Evolutionary conservation across 192 early-diverging fungal genomes (phyloP), one percentile per base, ranked within the genome.

Genomic region (Backusella sp.): DNA sequence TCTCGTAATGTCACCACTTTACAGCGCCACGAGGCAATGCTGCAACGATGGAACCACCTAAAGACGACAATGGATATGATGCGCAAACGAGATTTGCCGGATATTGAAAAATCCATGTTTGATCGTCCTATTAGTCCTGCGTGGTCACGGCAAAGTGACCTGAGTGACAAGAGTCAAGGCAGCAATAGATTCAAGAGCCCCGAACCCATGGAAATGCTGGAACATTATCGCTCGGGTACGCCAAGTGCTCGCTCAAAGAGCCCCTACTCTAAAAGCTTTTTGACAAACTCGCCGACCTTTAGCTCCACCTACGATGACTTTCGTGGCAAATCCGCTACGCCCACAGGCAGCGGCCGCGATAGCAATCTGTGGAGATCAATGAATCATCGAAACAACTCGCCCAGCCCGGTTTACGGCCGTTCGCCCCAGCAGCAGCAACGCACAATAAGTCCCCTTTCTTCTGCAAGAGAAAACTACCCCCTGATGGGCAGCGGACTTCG

Each of bases 31-130:
- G 82, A 85, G 39, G 66, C 78, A 28, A 87, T 88, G 82, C 74
- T 86, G 46, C n/a, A 82, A 5, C 77, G 83, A 41, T 90, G 88
- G 88, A 80, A 85, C 39, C 80, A 76, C 11, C 84, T 90, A 19
- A 79, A 76, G 42, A 11, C 41, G 3, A 66, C 71, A 2, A 79
- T 83, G 77, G 82, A 83, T 42, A 72, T 77, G 34, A 68, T 83
- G 19, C 74, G 82, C 15, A 66, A 66, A 12, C 23, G 68, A 23
- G 77, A 83, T 28, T 62, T 83, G 1, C 82, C 82, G 1, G 82
- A 83, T 23, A 83, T 73, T 14, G 77, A 79, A 26, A 66, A 46
- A 37, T 21, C 77, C 7, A 70, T 76, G 28, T 76, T 76, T 34
- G 78, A 76, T 12, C 77, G 78, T 8, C 78, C 82, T 11, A 66